phyloP scores from a whole-genome alignment of 2,329 filamentous ascomycete species.

The Fusarium albosuccineum region DNA sequence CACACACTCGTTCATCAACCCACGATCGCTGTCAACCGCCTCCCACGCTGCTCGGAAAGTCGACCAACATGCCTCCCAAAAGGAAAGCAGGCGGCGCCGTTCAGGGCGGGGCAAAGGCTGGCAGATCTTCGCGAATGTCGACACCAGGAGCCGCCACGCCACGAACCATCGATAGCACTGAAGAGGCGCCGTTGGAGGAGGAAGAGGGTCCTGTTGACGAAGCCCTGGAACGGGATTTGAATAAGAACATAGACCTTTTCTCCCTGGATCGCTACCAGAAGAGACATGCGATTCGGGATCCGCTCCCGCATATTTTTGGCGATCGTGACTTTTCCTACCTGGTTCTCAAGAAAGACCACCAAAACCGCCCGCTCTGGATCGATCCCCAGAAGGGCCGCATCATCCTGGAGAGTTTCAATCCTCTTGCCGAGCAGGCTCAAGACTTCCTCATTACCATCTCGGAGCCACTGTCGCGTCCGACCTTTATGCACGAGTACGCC shows the following conservation, averaged over 20 bases:
- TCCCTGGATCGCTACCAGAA: slow-evolving; percentile 66
- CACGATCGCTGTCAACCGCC: slow-evolving; percentile 19
- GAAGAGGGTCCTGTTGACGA: slow-evolving; percentile 66
- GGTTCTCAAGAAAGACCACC: slow-evolving; percentile 87
- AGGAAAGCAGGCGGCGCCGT: slow-evolving; percentile 71
- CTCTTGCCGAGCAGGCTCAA: slow-evolving; percentile 86
- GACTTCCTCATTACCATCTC: slow-evolving; percentile 97
- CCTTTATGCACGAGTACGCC: slow-evolving; percentile 92
- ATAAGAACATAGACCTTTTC: slow-evolving; percentile 72
- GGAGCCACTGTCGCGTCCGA: slow-evolving; percentile 90
- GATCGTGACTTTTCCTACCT: slow-evolving; percentile 83
- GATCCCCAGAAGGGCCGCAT: slow-evolving; percentile 88
- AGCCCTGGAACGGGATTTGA: slow-evolving; percentile 66
- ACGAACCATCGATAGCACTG: slow-evolving; percentile 68
- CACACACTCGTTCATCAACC: slow-evolving; percentile 8
- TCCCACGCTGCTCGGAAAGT: slow-evolving; percentile 31
- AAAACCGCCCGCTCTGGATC: slow-evolving; percentile 93
- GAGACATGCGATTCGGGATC: slow-evolving; percentile 57
- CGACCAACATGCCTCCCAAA: slow-evolving; percentile 73
- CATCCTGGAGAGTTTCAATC: slow-evolving; percentile 94
- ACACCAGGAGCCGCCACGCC: slow-evolving; percentile 73
- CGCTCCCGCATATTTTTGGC: slow-evolving; percentile 62
- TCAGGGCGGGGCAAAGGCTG: slow-evolving; percentile 65
- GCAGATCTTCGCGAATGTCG: slow-evolving; percentile 68
- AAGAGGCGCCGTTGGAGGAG: slow-evolving; percentile 58